Evolutionary conservation across 441 rosid species (phyloP).

Genomic region (Syzygium syzygioides): DNA sequence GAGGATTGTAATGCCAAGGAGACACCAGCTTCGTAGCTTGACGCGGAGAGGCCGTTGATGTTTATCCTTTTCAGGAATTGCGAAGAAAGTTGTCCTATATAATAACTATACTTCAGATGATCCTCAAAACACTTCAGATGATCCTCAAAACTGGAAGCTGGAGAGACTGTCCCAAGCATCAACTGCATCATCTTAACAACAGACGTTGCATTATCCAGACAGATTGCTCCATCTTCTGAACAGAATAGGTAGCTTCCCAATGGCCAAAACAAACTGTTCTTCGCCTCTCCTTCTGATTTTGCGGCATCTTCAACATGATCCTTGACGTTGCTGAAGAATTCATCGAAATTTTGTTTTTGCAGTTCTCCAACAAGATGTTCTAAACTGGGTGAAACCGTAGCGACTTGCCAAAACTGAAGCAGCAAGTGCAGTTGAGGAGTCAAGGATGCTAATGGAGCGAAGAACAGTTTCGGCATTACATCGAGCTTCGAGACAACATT

Average conservation of each 20-base stretch:
- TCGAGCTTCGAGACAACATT: constrained; percentile 60
- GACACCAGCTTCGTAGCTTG: constrained; percentile 56
- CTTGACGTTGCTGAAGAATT: constrained; percentile 18
- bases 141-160: constrained; percentile 38
- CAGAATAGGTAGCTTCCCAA: constrained; percentile 68
- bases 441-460: constrained; percentile 22
- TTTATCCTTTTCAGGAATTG: constrained; percentile 36
- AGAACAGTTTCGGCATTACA: constrained; percentile 44
- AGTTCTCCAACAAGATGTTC: neutral
- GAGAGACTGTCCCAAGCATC: constrained; percentile 24
- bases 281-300: constrained; percentile 3
- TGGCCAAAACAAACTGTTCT: constrained; percentile 39
- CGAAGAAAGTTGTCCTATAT: constrained; percentile 23
- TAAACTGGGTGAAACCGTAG: constrained; percentile 17
- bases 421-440: constrained; percentile 17
- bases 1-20: constrained; percentile 57
- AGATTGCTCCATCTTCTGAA: constrained; percentile 60
- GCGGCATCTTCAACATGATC: constrained; percentile 1
- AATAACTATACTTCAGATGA: constrained; percentile 54
- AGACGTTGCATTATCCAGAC: constrained; percentile 46
- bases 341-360: constrained; percentile 5
- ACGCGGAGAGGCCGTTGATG: constrained; percentile 30
- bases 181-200: constrained; percentile 48
- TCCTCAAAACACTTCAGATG: constrained; percentile 53
- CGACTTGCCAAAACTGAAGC: constrained; percentile 20